A percentile compares a stretch with the other conserved stretches of the same genome.
These are phyloP conservation scores for Botryobasidium botryosum DNA, from an alignment of 768 basidiomycete genomes.

Conservation along the genomic window DNA sequence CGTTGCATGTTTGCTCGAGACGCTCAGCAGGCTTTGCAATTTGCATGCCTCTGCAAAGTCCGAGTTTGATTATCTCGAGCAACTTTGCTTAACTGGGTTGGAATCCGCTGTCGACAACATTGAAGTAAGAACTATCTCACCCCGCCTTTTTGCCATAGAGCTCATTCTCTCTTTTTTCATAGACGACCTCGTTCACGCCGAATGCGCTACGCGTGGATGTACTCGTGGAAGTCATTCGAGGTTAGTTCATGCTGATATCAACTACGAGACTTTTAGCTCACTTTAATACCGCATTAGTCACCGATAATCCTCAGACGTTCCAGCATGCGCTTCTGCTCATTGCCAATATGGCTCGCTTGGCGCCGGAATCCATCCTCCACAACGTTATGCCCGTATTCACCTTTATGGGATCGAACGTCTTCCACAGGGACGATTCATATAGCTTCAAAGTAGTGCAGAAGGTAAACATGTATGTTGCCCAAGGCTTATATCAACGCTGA, in stretches of 20 bases:
- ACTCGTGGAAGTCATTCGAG: slow-evolving; percentile 71
- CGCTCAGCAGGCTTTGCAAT: slow-evolving; percentile 47
- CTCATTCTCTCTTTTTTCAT: neutral
- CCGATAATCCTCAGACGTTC: slow-evolving; percentile 86
- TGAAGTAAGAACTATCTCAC: slow-evolving; percentile 25
- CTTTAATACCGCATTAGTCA: too few species aligned
- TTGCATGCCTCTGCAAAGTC: slow-evolving; percentile 35
- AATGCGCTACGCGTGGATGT: slow-evolving; percentile 62
- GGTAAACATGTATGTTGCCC: slow-evolving; percentile 24
- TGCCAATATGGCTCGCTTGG: slow-evolving; percentile 63
- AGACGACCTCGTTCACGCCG: slow-evolving; percentile 40
- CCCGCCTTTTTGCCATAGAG: neutral
- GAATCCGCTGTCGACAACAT: slow-evolving; percentile 45
- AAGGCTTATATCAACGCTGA: neutral
- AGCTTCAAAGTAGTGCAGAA: slow-evolving; percentile 91
- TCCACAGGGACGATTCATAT: slow-evolving; percentile 91
- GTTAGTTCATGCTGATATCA: slow-evolving; percentile 25
- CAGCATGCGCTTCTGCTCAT: slow-evolving; percentile 82
- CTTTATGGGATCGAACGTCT: slow-evolving; percentile 97
- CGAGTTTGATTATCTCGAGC: slow-evolving; percentile 65
- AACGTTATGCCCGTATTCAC: slow-evolving; percentile 98
- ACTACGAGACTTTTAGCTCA: neutral
- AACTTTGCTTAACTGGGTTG: slow-evolving; percentile 68
- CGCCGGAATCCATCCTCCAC: slow-evolving; percentile 80
- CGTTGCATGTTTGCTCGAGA: slow-evolving; percentile 52